Evolutionary conservation across 768 basidiomycete species (phyloP).

Genomic region (Rhodotorula graminis): DNA sequence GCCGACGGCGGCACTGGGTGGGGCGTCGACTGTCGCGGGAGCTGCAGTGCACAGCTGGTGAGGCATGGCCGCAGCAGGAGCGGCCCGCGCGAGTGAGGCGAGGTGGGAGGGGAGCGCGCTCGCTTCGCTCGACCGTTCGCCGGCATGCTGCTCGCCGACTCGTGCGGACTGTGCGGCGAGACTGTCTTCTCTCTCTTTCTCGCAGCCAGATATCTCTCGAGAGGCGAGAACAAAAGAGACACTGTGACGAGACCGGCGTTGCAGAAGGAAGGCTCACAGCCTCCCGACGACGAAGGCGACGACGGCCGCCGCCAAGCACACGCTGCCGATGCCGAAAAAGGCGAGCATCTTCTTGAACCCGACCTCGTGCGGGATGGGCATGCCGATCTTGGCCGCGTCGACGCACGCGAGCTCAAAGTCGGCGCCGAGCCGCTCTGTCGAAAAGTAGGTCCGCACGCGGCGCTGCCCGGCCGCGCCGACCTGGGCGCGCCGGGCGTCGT

Average conservation of each 20-base stretch:
- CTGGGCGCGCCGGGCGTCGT: constrained; percentile 49
- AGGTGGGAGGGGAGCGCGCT: too few relatives aligned
- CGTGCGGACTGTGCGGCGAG: background rate
- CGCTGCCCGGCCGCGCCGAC: constrained; percentile 58
- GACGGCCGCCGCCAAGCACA: background rate
- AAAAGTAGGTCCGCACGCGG: constrained; percentile 65
- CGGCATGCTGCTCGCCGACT: too few relatives aligned
- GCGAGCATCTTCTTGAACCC: constrained; percentile 29
- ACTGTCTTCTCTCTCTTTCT: background rate
- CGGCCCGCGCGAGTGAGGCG: too few relatives aligned
- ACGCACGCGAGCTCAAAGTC: constrained; percentile 56
- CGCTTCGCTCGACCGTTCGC: too few relatives aligned
- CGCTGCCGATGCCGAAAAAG: background rate
- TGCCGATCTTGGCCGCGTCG: constrained; percentile 36
- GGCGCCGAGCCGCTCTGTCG: constrained; percentile 54
- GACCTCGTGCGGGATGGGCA: constrained; percentile 22
- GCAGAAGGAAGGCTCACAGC: too few relatives aligned
- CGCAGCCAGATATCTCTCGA: too few relatives aligned
- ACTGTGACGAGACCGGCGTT: too few relatives aligned
- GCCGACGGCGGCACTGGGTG: too few relatives aligned
- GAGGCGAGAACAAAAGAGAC: too few relatives aligned
- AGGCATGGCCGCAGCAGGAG: too few relatives aligned
- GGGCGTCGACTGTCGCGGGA: too few relatives aligned
- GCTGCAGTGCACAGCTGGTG: too few relatives aligned
- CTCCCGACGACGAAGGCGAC: background rate